A percentile compares a stretch with the other conserved stretches of the same genome.
phyloP scores from a whole-genome alignment of 208 protist species.

The Leptomonas seymouri region DNA sequence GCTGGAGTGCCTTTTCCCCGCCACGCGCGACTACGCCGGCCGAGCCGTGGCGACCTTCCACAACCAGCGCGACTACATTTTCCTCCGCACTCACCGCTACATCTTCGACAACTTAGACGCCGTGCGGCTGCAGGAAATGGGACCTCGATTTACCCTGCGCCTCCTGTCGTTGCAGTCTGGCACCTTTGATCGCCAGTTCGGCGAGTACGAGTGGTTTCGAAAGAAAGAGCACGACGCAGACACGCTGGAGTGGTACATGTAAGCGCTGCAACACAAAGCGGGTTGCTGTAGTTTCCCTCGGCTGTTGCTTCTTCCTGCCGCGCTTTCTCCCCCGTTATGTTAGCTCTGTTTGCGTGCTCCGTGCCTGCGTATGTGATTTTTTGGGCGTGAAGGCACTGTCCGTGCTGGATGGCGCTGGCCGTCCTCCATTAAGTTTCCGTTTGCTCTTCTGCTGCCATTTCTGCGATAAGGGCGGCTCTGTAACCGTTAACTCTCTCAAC shows the following conservation, averaged over 20 bases:
- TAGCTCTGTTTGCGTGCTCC: not conserved
- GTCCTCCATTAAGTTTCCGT: not conserved
- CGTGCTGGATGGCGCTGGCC: not conserved
- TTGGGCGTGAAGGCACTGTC: not conserved
- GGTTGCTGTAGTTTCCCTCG: not conserved
- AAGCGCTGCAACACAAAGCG: not conserved
- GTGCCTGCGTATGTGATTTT: not conserved
- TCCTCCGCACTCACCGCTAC: slow-evolving; percentile 93
- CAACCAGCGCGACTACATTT: slow-evolving; percentile 95
- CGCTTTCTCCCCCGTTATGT: not conserved
- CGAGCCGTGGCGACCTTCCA: slow-evolving; percentile 93
- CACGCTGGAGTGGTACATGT: slow-evolving; percentile 93
- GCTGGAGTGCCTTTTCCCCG: slow-evolving; percentile 90
- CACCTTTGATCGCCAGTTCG: slow-evolving; percentile 92
- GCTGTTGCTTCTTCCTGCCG: not conserved
- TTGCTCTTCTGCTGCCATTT: no score
- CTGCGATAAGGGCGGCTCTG: no score
- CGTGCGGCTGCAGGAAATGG: slow-evolving; percentile 93
- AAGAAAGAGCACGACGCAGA: slow-evolving; percentile 92
- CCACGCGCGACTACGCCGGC: slow-evolving; percentile 87
- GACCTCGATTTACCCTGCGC: slow-evolving; percentile 90
- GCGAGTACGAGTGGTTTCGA: slow-evolving; percentile 94
- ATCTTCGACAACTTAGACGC: slow-evolving; percentile 90
- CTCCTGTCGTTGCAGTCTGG: slow-evolving; percentile 91
- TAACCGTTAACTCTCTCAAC: no score